Evolutionary conservation across 495 filamentous ascomycete genomes (phyloP).

Genomic region (Penicillium silybi): DNA sequence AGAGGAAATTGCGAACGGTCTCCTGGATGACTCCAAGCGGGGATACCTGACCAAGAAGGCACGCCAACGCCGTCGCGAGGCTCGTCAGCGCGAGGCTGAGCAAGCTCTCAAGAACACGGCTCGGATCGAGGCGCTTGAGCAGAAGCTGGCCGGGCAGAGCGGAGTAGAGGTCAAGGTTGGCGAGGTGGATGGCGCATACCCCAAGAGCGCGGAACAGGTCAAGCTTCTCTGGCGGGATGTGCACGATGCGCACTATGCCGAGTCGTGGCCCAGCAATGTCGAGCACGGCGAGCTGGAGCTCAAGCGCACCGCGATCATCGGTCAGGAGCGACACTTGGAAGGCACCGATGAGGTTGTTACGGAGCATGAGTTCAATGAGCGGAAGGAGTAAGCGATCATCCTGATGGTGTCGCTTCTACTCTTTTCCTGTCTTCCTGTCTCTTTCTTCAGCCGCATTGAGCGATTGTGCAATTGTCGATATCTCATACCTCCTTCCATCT

Average conservation of each 20-base stretch:
- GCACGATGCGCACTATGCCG: constrained; percentile 61
- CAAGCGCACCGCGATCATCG: constrained; percentile 34
- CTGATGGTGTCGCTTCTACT: background rate
- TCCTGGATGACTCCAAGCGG: constrained; percentile 21
- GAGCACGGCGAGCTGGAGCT: constrained; percentile 52
- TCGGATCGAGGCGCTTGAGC: constrained; percentile 28
- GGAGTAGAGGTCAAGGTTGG: constrained; percentile 29
- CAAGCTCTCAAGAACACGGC: constrained; percentile 30
- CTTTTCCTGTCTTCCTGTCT: background rate
- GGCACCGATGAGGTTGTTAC: constrained; percentile 41
- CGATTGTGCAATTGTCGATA: constrained; percentile 4
- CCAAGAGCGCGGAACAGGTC: constrained; percentile 32
- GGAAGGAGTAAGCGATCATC: background rate
- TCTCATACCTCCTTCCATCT: constrained; percentile 16
- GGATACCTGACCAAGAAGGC: constrained; percentile 34
- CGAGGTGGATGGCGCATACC: constrained; percentile 26
- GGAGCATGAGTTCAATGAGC: constrained; percentile 29
- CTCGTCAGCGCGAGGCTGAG: constrained; percentile 36
- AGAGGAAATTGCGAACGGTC: constrained; percentile 29
- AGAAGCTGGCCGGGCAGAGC: constrained; percentile 20
- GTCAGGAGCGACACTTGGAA: constrained; percentile 23
- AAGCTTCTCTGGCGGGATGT: constrained; percentile 69
- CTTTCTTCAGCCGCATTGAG: constrained; percentile 3
- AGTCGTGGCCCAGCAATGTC: constrained; percentile 66
- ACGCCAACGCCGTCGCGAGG: constrained; percentile 26